Evolutionary conservation across 345 rosid species (phyloP).

Genomic region (Salix koriyanagi): DNA sequence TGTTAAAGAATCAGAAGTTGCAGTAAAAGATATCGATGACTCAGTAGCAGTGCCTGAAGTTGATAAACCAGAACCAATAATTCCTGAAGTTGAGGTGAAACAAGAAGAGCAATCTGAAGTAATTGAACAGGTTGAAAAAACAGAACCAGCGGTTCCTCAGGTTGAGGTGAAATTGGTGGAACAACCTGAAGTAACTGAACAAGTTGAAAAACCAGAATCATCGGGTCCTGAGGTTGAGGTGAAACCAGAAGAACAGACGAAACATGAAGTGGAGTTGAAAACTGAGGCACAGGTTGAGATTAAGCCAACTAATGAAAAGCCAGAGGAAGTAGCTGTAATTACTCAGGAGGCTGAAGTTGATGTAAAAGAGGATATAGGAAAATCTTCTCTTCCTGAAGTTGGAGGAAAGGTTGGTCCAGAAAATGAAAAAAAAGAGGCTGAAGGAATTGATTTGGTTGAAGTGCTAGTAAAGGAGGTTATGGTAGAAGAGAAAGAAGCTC

Average conservation of each 20-base stretch:
- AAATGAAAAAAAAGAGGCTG: background rate
- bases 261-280: background rate
- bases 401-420: background rate
- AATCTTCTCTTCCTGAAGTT: background rate
- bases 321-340: background rate
- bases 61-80: background rate
- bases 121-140: background rate
- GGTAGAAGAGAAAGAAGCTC: conserved; percentile 1
- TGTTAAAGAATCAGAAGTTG: background rate
- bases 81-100: conserved; percentile 7
- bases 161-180: background rate
- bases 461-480: background rate
- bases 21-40: background rate
- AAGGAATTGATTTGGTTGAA: conserved; percentile 1
- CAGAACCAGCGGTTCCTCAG: background rate
- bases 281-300: conserved; percentile 14
- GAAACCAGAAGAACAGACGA: conserved; percentile 6
- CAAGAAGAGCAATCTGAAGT: background rate
- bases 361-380: background rate
- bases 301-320: background rate
- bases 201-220: background rate
- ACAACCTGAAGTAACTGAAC: background rate
- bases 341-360: background rate
- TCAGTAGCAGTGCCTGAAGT: background rate
- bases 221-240: background rate